phyloP scores from a whole-genome alignment of 768 basidiomycete genomes.

The Amanita phalloides region DNA sequence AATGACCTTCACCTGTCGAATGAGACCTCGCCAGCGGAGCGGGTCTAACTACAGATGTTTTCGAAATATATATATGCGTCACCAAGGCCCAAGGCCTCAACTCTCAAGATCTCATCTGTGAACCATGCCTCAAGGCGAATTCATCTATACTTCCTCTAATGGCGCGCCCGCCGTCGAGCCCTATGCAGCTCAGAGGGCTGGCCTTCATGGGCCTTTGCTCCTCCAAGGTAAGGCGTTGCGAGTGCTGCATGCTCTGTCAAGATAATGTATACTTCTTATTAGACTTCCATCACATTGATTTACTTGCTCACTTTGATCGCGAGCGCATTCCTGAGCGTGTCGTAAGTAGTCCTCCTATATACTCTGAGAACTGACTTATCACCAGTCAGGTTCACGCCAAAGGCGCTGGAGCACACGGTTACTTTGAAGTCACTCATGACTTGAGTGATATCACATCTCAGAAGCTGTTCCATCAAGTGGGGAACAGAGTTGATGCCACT shows the following conservation, averaged over 20 bases:
- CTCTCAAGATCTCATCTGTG: constrained; percentile 8
- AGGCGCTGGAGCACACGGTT: constrained; percentile 88
- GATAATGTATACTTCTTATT: constrained; percentile 6
- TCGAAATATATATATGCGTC: constrained; percentile 6
- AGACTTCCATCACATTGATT: constrained; percentile 88
- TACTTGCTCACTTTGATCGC: constrained; percentile 86
- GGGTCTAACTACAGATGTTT: not conserved
- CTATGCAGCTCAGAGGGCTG: constrained; percentile 70
- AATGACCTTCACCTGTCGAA: too few relatives aligned
- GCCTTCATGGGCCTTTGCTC: constrained; percentile 70
- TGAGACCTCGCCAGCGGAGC: too few relatives aligned
- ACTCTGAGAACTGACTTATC: constrained; percentile 15
- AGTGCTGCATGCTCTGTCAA: not conserved
- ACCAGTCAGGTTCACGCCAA: constrained; percentile 73
- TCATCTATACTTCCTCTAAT: constrained; percentile 77
- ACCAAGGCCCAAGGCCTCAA: constrained; percentile 1
- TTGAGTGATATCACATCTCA: constrained; percentile 76
- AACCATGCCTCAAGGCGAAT: constrained; percentile 59
- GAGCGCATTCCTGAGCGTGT: constrained; percentile 96
- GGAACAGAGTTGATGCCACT: constrained; percentile 63
- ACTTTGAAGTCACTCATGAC: constrained; percentile 83
- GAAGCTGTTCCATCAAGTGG: constrained; percentile 49
- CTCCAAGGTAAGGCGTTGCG: constrained; percentile 53
- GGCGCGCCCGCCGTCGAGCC: constrained; percentile 71
- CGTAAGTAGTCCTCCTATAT: constrained; percentile 29